These are phyloP conservation scores for Coniochaeta pulveracea DNA, from an alignment of 2,329 filamentous ascomycete genomes.

Conservation along the genomic window DNA sequence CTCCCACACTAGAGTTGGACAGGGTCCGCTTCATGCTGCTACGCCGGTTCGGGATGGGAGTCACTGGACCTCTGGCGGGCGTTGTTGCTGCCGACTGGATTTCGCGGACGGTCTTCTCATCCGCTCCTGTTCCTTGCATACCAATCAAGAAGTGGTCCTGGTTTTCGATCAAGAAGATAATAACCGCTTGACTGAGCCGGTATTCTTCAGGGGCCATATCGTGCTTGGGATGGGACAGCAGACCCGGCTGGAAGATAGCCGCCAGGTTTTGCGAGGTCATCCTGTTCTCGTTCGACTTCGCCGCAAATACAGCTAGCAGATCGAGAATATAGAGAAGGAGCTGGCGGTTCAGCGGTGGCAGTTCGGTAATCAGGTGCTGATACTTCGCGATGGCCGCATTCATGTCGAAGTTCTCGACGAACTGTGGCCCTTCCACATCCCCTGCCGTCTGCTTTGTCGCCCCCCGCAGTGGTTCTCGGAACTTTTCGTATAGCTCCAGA, in stretches of 20 bases:
- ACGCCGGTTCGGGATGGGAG: slow-evolving; percentile 40
- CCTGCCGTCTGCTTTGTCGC: slow-evolving; percentile 63
- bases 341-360: slow-evolving; percentile 88
- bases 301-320: slow-evolving; percentile 89
- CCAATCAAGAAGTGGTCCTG: slow-evolving; percentile 97
- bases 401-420: slow-evolving; percentile 64
- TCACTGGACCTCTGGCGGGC: slow-evolving; percentile 33
- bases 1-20: slow-evolving; percentile 80
- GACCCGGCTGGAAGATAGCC: slow-evolving; percentile 94
- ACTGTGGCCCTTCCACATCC: slow-evolving; percentile 57
- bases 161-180: slow-evolving; percentile 97
- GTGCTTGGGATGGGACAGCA: slow-evolving; percentile 86
- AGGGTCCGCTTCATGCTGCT: slow-evolving; percentile 59
- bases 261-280: slow-evolving; percentile 94
- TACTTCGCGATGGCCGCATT: slow-evolving; percentile 69
- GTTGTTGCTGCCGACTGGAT: slow-evolving; percentile 62
- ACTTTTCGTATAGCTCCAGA: slow-evolving; percentile 82
- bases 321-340: slow-evolving; percentile 92
- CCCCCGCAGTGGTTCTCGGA: slow-evolving; percentile 69
- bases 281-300: slow-evolving; percentile 90
- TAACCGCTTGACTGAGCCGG: slow-evolving; percentile 85
- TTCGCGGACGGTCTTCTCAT: slow-evolving; percentile 59
- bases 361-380: slow-evolving; percentile 81
- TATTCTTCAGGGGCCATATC: slow-evolving; percentile 96
- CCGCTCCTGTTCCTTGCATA: slow-evolving; percentile 98